A percentile compares a stretch with the other conserved stretches of the same genome.
phyloP scores from a whole-genome alignment of 257 asterid genomes.

The Coffea eugenioides region DNA sequence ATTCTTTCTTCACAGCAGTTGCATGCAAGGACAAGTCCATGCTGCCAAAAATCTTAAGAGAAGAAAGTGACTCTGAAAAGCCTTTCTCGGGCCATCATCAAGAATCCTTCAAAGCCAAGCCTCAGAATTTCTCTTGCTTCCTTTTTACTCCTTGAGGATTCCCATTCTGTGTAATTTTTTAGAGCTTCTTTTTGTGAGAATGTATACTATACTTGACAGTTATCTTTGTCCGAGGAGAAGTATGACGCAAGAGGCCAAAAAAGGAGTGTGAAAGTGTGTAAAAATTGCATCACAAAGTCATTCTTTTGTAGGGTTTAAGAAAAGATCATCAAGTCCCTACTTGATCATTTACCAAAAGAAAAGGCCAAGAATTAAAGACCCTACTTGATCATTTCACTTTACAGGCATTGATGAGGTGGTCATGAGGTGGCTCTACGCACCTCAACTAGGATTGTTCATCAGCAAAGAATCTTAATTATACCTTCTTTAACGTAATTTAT shows the following conservation, averaged over 20 bases:
- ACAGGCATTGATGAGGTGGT: slow-evolving; percentile 27
- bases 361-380: slow-evolving; percentile 8
- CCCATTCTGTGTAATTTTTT: neutral
- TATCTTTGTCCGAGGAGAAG: slow-evolving; percentile 17
- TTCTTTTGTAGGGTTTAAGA: slow-evolving; percentile 21
- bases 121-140: slow-evolving; percentile 18
- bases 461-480: neutral
- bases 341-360: slow-evolving; percentile 12
- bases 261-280: slow-evolving; percentile 31
- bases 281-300: slow-evolving; percentile 28
- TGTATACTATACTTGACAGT: neutral
- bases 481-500: neutral
- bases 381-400: slow-evolving; percentile 26
- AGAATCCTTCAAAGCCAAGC: slow-evolving; percentile 37
- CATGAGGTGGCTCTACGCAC: no score
- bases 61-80: slow-evolving; percentile 35
- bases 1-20: slow-evolving; percentile 20
- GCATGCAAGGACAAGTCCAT: slow-evolving; percentile 30
- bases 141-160: slow-evolving; percentile 26
- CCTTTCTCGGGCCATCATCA: slow-evolving; percentile 24
- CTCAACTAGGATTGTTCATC: neutral
- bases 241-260: slow-evolving; percentile 13
- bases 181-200: neutral
- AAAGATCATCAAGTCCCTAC: slow-evolving; percentile 5
- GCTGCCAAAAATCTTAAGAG: slow-evolving; percentile 26